phyloP scores from a whole-genome alignment of 2,329 filamentous ascomycete species.

The Periglandula ipomoeae region DNA sequence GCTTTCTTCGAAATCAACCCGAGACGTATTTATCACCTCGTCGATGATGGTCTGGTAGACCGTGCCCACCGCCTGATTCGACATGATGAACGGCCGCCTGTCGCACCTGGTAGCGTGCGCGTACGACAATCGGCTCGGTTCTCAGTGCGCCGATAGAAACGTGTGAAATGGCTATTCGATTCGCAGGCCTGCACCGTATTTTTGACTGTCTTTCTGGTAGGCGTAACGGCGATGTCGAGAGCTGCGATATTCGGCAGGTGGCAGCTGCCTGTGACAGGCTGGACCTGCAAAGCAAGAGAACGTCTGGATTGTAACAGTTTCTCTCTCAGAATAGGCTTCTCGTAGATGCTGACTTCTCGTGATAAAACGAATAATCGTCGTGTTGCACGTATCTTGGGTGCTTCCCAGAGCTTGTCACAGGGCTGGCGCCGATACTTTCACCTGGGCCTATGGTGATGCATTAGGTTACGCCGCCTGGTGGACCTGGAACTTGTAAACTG shows the following conservation, averaged over 20 bases:
- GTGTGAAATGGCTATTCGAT: not conserved
- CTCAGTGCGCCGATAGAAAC: not conserved
- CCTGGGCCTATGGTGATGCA: slow-evolving; percentile 24
- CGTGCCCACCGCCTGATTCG: slow-evolving; percentile 54
- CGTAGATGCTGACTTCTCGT: not conserved
- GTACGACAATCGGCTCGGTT: not conserved
- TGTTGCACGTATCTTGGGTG: not conserved
- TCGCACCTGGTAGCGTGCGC: slow-evolving; percentile 6
- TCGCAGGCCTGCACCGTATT: not conserved
- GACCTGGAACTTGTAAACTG: slow-evolving; percentile 13
- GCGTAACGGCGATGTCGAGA: not conserved
- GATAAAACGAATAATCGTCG: not conserved
- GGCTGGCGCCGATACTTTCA: slow-evolving; percentile 2
- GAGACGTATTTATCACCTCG: slow-evolving; percentile 84
- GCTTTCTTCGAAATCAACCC: slow-evolving; percentile 93
- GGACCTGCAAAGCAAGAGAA: not conserved
- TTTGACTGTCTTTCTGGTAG: not conserved
- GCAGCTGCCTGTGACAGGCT: not conserved
- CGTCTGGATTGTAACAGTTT: not conserved
- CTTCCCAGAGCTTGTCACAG: not conserved
- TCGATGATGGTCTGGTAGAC: slow-evolving; percentile 74
- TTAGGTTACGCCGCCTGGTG: slow-evolving; percentile 24
- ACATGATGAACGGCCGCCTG: slow-evolving; percentile 34
- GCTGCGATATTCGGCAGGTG: not conserved
- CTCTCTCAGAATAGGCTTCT: not conserved